Conservation (phyloP, 306 rosid species). For the Castanea crenata region DNA sequence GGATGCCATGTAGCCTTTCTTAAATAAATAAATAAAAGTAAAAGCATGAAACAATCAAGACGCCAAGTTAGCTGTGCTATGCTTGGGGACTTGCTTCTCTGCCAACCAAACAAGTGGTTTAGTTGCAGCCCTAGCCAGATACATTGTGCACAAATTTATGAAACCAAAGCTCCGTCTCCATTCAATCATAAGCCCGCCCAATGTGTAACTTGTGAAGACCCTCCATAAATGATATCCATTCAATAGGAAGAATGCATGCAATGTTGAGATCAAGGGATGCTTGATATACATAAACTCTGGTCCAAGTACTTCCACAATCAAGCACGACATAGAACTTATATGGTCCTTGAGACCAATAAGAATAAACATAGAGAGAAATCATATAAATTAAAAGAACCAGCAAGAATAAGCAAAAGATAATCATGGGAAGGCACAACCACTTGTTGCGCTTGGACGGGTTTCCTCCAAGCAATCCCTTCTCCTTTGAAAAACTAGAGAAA, state of each 20-base stretch:
- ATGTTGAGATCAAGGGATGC: constrained; percentile 43
- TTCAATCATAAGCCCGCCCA: constrained; percentile 81
- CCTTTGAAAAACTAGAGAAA: constrained; percentile 58
- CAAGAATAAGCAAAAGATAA: constrained; percentile 44
- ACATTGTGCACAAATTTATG: constrained; percentile 70
- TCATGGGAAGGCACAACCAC: constrained; percentile 45
- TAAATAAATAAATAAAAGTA: too few relatives aligned
- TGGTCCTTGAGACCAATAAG: constrained; percentile 63
- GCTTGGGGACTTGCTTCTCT: constrained; percentile 70
- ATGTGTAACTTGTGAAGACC: constrained; percentile 29
- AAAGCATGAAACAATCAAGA: too few relatives aligned
- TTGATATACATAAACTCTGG: constrained; percentile 69
- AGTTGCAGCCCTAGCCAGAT: constrained; percentile 57
- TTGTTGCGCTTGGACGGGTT: constrained; percentile 40
- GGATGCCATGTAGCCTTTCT: too few relatives aligned
- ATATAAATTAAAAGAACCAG: constrained; percentile 51
- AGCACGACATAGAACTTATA: constrained; percentile 77
- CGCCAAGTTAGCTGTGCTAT: constrained; percentile 31
- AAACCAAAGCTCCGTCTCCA: constrained; percentile 93
- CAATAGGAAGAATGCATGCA: constrained; percentile 59
- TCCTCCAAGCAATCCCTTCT: constrained; percentile 42
- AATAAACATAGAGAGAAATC: constrained; percentile 40
- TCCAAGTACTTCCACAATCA: constrained; percentile 91
- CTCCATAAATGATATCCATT: constrained; percentile 35
- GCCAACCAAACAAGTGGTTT: constrained; percentile 85